These are phyloP conservation scores for Cladosporium sphaerospermum DNA, from an alignment of 2,329 filamentous ascomycete species.

Conservation along the genomic window DNA sequence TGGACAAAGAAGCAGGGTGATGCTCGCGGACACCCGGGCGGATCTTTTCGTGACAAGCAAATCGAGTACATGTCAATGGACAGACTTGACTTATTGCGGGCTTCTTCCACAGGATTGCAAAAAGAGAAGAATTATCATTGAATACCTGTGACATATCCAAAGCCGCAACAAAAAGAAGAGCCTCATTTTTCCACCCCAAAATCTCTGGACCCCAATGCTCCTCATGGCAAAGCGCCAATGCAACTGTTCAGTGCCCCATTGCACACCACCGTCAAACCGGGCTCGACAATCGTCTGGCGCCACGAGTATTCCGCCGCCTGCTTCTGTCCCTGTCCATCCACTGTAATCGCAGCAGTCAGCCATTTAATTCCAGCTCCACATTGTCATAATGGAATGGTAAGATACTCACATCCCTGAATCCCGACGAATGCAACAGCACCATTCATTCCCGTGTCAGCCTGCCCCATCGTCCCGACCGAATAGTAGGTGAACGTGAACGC, in stretches of 20 bases:
- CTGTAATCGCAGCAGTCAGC: not conserved
- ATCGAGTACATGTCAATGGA: too few species aligned
- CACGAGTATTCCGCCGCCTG: not conserved
- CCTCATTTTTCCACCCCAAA: not conserved
- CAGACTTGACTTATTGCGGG: too few species aligned
- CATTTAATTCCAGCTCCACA: not conserved
- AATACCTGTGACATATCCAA: too few species aligned
- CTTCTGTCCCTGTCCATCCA: not conserved
- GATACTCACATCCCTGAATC: constrained; percentile 26
- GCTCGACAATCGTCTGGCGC: not conserved
- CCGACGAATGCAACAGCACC: constrained; percentile 23
- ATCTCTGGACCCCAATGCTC: too few species aligned
- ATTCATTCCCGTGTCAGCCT: constrained; percentile 18
- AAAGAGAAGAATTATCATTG: too few species aligned
- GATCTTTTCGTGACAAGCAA: too few species aligned
- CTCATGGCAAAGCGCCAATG: not conserved
- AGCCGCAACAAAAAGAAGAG: not conserved
- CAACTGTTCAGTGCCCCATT: not conserved
- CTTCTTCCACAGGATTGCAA: too few species aligned
- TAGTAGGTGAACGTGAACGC: constrained; percentile 27
- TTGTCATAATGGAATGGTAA: not conserved
- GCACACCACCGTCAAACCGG: not conserved
- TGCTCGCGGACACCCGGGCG: too few species aligned
- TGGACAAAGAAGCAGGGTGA: too few species aligned
- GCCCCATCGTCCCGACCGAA: constrained; percentile 5